Evolutionary conservation across 306 rosid genomes (phyloP), one percentile per base, ranked within the genome.

Genomic region (Vigna radiata): DNA sequence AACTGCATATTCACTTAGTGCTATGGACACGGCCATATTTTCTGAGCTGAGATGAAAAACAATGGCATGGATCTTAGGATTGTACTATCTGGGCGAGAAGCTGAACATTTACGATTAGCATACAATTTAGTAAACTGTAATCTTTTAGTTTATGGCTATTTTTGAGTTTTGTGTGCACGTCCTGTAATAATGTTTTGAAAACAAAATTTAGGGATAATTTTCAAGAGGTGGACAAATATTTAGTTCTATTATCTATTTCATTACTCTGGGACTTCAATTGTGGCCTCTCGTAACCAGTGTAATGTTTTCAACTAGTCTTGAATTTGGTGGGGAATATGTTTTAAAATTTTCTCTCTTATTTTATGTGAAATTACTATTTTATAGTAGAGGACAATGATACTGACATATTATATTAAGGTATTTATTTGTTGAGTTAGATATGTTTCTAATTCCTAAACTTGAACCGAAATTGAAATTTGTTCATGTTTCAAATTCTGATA

Each of bases 271-370:
- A n/a, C 61, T 70, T 61, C 12, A 39, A 46, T 15, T 29, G 43
- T 14, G 72, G 36, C 27, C 29, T 23, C 25, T 64, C 49, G 15
- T 10, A 19, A 61, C 54, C 23, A 4, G 44, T 17, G 48, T 5
- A 52, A 13, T 3, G 19, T 14, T 19, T 62, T 48, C 14, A 25
- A 13, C 60, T 59, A 58, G 25, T 58, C 18, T 44, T 44, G 21
- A n/a, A 61, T 27, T 75, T 31, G 61, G 37, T 48, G 50, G 41
- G 72, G 27, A 62, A 64, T 76, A n/a, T 49, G 53, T 64, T 36
- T 31, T 5, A 1, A 12, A 75, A 29, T 4, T 41, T 72, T 66
- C 10, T 55, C 54, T 18, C 44, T 52, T 3, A 36, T 37, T 52
- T 49, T 53, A 52, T 17, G 19, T 55, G 21, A 43, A 41, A 15